Evolutionary conservation across 1,139 yeast genomes (phyloP).

Genomic region (Kazachstania sp.): DNA sequence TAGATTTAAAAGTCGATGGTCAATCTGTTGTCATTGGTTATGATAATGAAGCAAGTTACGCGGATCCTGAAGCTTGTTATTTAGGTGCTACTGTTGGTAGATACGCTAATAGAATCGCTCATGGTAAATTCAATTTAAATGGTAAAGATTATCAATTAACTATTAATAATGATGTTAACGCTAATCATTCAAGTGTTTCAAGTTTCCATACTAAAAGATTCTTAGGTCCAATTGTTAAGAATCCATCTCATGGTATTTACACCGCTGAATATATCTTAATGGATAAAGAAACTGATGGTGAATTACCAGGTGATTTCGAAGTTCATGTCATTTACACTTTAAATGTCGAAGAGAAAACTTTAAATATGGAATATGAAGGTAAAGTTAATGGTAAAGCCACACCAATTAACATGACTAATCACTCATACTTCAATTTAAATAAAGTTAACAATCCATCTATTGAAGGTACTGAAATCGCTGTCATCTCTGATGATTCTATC

Average conservation of each 20-base stretch:
- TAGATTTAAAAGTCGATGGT: constrained; percentile 35
- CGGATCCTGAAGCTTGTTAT: constrained; percentile 38
- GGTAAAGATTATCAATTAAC: constrained; percentile 38
- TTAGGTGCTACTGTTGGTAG: constrained; percentile 61
- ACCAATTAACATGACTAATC: constrained; percentile 54
- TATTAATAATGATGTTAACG: constrained; percentile 34
- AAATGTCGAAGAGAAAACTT: constrained; percentile 25
- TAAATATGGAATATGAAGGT: constrained; percentile 42
- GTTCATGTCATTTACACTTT: constrained; percentile 17
- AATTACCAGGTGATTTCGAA: constrained; percentile 21
- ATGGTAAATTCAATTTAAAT: constrained; percentile 38
- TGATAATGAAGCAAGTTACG: constrained; percentile 35
- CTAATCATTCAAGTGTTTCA: constrained; percentile 45
- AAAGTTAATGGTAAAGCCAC: constrained; percentile 41
- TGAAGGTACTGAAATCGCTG: constrained; percentile 24
- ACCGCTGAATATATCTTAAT: constrained; percentile 36
- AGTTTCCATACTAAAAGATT: constrained; percentile 47
- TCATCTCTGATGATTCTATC: constrained; percentile 32
- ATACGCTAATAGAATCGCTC: constrained; percentile 51
- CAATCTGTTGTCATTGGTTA: constrained; percentile 32
- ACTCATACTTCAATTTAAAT: constrained; percentile 47
- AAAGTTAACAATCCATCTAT: constrained; percentile 25
- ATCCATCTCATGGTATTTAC: constrained; percentile 29
- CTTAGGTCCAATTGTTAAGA: constrained; percentile 43
- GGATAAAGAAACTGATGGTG: constrained; percentile 31